Evolutionary conservation across 768 basidiomycete species (phyloP).

Genomic region (Rhodotorula kratochvilovae): DNA sequence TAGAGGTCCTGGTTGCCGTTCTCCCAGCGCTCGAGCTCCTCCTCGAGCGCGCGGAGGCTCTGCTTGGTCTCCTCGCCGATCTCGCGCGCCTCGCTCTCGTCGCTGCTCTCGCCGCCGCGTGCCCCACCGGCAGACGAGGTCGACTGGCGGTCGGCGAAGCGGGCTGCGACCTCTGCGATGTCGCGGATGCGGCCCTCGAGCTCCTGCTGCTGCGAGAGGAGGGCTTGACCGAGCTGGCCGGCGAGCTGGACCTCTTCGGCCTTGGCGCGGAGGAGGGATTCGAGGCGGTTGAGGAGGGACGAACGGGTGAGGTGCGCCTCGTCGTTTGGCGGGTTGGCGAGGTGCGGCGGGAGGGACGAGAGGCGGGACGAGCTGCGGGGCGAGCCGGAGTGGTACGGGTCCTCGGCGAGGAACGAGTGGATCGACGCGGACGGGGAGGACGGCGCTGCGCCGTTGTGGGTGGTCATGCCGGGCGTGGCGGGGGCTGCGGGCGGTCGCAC

Average conservation of each 20-base stretch:
- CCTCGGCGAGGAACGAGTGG: slow-evolving; percentile 37
- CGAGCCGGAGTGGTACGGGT: slow-evolving; percentile 27
- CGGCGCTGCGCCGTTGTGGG: slow-evolving; percentile 6
- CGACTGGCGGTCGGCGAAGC: slow-evolving; percentile 9
- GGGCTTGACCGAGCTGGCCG: slow-evolving; percentile 85
- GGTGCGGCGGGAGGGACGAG: background rate
- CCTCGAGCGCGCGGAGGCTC: slow-evolving; percentile 69
- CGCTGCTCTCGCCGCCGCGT: slow-evolving; percentile 60
- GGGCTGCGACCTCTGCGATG: slow-evolving; percentile 59
- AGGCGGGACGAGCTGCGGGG: slow-evolving; percentile 5
- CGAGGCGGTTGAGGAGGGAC: slow-evolving; percentile 33
- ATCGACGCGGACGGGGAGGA: slow-evolving; percentile 13
- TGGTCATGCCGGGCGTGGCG: background rate
- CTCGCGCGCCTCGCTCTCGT: slow-evolving; percentile 57
- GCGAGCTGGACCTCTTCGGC: slow-evolving; percentile 87
- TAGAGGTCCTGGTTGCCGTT: slow-evolving; percentile 71
- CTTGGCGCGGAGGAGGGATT: slow-evolving; percentile 72
- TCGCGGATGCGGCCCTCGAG: slow-evolving; percentile 81
- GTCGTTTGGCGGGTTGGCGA: background rate
- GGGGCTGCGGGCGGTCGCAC: too few species aligned
- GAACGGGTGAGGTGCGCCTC: slow-evolving; percentile 9
- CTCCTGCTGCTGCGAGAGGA: slow-evolving; percentile 88
- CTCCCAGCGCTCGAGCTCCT: slow-evolving; percentile 73
- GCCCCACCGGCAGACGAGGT: slow-evolving; percentile 59
- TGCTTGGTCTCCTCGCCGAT: slow-evolving; percentile 54